Percentiles rank a stretch among this genome's conserved stretches.
These are phyloP conservation scores for Saccharomycopsis phalli DNA, from an alignment of 1,139 yeast species.

Conservation along the genomic window DNA sequence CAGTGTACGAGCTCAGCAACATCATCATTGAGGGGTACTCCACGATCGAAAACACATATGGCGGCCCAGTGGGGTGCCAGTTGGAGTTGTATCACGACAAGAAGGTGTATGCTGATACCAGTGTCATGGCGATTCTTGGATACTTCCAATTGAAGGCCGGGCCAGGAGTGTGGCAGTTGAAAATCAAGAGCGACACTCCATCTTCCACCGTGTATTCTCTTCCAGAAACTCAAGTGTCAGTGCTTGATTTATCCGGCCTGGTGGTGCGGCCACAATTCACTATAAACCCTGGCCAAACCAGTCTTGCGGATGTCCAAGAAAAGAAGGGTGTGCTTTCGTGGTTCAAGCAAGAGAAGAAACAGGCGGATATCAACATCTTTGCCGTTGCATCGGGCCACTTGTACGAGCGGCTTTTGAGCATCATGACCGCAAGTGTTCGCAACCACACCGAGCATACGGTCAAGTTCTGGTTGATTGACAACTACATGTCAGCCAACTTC, in stretches of 20 bases:
- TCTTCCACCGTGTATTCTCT: conserved; percentile 37
- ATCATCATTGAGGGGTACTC: conserved; percentile 69
- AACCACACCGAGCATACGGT: conserved; percentile 51
- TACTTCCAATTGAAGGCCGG: conserved; percentile 63
- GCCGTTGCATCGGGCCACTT: conserved; percentile 74
- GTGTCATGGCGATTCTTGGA: conserved; percentile 65
- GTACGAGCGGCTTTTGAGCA: conserved; percentile 63
- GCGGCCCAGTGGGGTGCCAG: conserved; percentile 22
- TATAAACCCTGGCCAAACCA: conserved; percentile 36
- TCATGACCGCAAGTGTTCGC: conserved; percentile 75
- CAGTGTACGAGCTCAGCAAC: conserved; percentile 39
- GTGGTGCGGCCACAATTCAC: conserved; percentile 38
- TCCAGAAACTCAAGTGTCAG: conserved; percentile 29
- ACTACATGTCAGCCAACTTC: conserved; percentile 64
- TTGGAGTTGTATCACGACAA: conserved; percentile 10
- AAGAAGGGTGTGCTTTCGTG: neutral
- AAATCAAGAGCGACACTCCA: conserved; percentile 33
- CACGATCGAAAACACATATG: conserved; percentile 30
- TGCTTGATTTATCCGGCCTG: conserved; percentile 39
- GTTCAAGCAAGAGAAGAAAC: conserved; percentile 22
- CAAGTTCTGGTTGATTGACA: conserved; percentile 84
- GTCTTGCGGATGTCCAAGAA: conserved; percentile 27
- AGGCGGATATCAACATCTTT: conserved; percentile 70
- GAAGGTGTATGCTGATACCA: conserved; percentile 40
- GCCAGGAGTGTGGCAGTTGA: conserved; percentile 59